Conservation (phyloP, 73 alveolate genomes). For the Stentor coeruleus region DNA sequence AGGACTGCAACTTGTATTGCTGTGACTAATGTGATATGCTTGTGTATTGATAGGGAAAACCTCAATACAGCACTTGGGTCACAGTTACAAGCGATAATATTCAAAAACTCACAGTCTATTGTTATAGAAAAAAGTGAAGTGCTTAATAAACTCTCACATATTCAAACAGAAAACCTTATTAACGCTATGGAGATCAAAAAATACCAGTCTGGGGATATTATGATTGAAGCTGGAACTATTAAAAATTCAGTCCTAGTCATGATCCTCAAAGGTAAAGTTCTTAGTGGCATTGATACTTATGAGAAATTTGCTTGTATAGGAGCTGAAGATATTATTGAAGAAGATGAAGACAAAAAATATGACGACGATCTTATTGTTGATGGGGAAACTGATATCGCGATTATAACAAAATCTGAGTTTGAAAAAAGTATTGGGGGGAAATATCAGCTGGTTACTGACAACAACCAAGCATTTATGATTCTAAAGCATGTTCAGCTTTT, state of each 20-base stretch:
- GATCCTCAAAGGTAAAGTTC: background rate
- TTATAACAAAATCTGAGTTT: background rate
- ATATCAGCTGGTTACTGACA: background rate
- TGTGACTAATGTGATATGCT: background rate
- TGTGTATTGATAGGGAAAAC: background rate
- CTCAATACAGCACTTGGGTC: background rate
- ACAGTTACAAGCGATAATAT: background rate
- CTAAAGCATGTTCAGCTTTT: background rate
- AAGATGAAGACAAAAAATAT: background rate
- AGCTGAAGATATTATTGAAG: background rate
- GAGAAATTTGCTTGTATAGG: background rate
- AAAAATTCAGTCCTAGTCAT: background rate
- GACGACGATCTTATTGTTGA: background rate
- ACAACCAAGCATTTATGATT: background rate
- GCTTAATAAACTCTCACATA: background rate
- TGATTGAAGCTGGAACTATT: background rate
- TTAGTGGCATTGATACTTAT: background rate
- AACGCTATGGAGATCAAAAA: background rate
- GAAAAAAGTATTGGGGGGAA: background rate
- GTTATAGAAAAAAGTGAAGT: background rate
- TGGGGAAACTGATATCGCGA: background rate
- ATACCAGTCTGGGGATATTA: background rate
- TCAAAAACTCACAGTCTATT: background rate
- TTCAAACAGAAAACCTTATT: background rate
- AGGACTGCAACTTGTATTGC: constrained; percentile 53